A percentile compares a stretch with the other conserved stretches of the same genome.
These are phyloP conservation scores for Penicillium tannophilum DNA, from an alignment of 495 filamentous ascomycete genomes.

Conservation along the genomic window DNA sequence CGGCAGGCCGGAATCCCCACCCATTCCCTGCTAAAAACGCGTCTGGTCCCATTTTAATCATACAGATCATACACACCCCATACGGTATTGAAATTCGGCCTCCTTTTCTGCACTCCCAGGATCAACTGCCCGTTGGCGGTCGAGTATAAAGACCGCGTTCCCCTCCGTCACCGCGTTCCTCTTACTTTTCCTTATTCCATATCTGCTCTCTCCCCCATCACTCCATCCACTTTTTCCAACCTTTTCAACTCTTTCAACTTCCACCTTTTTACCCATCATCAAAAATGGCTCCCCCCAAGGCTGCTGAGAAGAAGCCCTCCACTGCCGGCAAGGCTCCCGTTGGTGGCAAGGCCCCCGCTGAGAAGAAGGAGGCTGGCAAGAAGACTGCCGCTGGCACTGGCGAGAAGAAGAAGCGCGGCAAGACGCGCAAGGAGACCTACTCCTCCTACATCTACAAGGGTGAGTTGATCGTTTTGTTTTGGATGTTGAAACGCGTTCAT, in stretches of 20 bases:
- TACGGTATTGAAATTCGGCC: slow-evolving; percentile 56
- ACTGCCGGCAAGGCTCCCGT: slow-evolving; percentile 95
- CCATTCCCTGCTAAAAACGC: slow-evolving; percentile 18
- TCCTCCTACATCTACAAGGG: slow-evolving; percentile 99
- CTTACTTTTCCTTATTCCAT: slow-evolving; percentile 43
- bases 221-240: slow-evolving; percentile 29
- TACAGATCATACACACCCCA: slow-evolving; percentile 50
- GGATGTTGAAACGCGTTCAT: slow-evolving; percentile 21
- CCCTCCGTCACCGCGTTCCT: slow-evolving; percentile 49
- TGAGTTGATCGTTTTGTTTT: slow-evolving; percentile 44
- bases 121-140: slow-evolving; percentile 47
- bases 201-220: slow-evolving; percentile 39
- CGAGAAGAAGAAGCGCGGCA: slow-evolving; percentile 99
- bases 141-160: slow-evolving; percentile 57
- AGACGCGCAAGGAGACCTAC: slow-evolving; percentile 99
- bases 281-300: slow-evolving; percentile 95
- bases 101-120: slow-evolving; percentile 42
- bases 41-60: slow-evolving; percentile 41
- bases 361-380: slow-evolving; percentile 99
- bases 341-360: slow-evolving; percentile 77
- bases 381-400: slow-evolving; percentile 89
- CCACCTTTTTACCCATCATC: slow-evolving; percentile 41
- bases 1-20: slow-evolving; percentile 16
- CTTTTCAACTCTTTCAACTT: slow-evolving; percentile 18
- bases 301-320: slow-evolving; percentile 94